These are phyloP conservation scores for Pelargonium fulgidum DNA, from an alignment of 441 rosid species.

Conservation along the genomic window DNA sequence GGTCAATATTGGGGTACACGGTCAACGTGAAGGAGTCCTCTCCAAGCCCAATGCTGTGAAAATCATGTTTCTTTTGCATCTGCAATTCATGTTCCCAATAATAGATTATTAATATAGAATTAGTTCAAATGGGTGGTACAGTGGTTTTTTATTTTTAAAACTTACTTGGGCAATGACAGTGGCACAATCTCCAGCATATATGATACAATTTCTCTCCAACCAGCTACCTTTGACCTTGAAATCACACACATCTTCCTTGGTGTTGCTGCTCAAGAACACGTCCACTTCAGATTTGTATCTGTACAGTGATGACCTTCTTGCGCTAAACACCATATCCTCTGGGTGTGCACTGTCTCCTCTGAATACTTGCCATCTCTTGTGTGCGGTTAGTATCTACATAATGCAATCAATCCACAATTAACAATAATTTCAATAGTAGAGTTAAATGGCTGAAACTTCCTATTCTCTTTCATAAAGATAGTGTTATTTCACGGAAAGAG, in stretches of 20 bases:
- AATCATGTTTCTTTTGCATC: constrained; percentile 44
- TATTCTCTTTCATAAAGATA: no score
- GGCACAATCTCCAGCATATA: constrained; percentile 44
- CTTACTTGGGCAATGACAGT: constrained; percentile 41
- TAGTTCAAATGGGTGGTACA: no score
- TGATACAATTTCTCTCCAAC: constrained; percentile 29
- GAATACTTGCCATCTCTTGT: constrained; percentile 45
- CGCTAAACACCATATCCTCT: constrained; percentile 37
- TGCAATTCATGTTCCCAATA: constrained; percentile 16
- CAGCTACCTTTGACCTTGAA: constrained; percentile 46
- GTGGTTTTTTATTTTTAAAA: no score
- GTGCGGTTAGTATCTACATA: constrained; percentile 40
- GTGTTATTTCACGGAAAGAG: no score
- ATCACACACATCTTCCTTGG: constrained; percentile 35
- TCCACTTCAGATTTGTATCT: constrained; percentile 36
- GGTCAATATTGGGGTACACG: constrained; percentile 42
- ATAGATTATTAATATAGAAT: background rate
- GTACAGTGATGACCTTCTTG: constrained; percentile 34
- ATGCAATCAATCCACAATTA: no score
- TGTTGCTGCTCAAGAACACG: constrained; percentile 40
- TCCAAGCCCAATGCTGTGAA: constrained; percentile 28
- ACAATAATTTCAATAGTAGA: no score
- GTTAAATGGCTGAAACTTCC: no score
- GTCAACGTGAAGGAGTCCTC: constrained; percentile 38
- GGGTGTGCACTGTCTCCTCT: constrained; percentile 44